phyloP scores from a whole-genome alignment of 208 protist species.

The Trypanosoma scelopori region DNA sequence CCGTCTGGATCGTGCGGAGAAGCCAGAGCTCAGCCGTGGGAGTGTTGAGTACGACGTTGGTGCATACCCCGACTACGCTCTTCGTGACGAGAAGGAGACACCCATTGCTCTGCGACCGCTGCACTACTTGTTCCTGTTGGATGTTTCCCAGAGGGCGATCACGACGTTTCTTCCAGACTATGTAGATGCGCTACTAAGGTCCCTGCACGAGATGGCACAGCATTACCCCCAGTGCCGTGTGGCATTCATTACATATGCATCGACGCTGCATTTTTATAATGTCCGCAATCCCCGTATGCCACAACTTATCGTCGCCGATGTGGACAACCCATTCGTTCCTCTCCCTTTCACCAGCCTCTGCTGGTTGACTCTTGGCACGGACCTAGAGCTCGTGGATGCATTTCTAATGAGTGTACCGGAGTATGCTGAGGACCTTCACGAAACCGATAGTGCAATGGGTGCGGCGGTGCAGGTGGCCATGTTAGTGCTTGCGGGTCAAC shows the following conservation, averaged over 20 bases:
- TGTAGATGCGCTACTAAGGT: constrained; percentile 55
- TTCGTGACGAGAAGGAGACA: constrained; percentile 56
- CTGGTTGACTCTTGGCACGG: constrained; percentile 82
- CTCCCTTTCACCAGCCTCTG: constrained; percentile 89
- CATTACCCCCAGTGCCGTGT: constrained; percentile 68
- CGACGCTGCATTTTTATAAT: constrained; percentile 91
- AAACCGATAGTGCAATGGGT: constrained; percentile 69
- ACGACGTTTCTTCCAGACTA: constrained; percentile 72
- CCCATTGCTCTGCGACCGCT: constrained; percentile 49
- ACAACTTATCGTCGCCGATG: constrained; percentile 81
- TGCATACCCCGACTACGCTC: constrained; percentile 67
- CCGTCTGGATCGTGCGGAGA: constrained; percentile 55
- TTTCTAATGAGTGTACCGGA: constrained; percentile 58
- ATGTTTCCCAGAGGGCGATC: constrained; percentile 69
- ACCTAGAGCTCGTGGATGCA: constrained; percentile 58
- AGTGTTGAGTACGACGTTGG: constrained; percentile 91
- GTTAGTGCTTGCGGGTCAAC: constrained; percentile 75
- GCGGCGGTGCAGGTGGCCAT: constrained; percentile 78
- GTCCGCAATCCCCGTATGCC: constrained; percentile 69
- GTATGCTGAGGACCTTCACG: constrained; percentile 46
- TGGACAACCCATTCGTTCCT: constrained; percentile 87
- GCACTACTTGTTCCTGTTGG: constrained; percentile 84
- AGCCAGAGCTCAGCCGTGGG: constrained; percentile 68
- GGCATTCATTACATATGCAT: constrained; percentile 87
- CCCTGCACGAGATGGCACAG: constrained; percentile 76